Conservation (phyloP, 805 yeast genomes). For the Myxozyma vanderwaltii region DNA sequence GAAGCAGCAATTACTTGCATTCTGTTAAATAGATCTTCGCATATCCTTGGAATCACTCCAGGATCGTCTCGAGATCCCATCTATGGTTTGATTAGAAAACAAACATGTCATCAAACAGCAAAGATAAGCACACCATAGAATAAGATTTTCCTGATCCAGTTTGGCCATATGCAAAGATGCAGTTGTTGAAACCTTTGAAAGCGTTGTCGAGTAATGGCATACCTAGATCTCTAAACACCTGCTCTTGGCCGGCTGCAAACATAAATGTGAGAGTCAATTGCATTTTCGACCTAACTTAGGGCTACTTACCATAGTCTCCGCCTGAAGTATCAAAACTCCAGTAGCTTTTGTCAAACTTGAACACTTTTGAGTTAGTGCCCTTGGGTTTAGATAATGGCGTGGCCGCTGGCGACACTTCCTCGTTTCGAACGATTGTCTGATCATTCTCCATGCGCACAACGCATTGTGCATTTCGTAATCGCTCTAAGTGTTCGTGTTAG, state of each 20-base stretch:
- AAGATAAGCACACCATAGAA: constrained; percentile 54
- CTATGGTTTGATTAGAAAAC: constrained; percentile 41
- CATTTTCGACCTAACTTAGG: constrained; percentile 38
- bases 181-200: constrained; percentile 69
- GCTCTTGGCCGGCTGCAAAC: constrained; percentile 46
- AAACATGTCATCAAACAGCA: neutral
- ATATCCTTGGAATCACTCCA: constrained; percentile 68
- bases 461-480: constrained; percentile 23
- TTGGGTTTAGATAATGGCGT: constrained; percentile 12
- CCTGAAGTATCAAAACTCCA: constrained; percentile 36
- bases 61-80: constrained; percentile 55
- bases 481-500: constrained; percentile 13
- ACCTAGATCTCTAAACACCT: constrained; percentile 59
- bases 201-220: constrained; percentile 62
- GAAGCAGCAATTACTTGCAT: constrained; percentile 29
- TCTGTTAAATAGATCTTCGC: constrained; percentile 55
- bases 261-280: no score
- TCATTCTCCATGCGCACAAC: constrained; percentile 22
- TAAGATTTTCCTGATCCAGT: constrained; percentile 84
- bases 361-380: constrained; percentile 22
- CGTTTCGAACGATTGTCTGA: constrained; percentile 22
- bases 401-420: neutral
- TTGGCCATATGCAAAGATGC: constrained; percentile 78
- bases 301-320: constrained; percentile 39
- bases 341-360: constrained; percentile 25